phyloP scores from a whole-genome alignment of 2,329 filamentous ascomycete species.

The Periconia sp. region DNA sequence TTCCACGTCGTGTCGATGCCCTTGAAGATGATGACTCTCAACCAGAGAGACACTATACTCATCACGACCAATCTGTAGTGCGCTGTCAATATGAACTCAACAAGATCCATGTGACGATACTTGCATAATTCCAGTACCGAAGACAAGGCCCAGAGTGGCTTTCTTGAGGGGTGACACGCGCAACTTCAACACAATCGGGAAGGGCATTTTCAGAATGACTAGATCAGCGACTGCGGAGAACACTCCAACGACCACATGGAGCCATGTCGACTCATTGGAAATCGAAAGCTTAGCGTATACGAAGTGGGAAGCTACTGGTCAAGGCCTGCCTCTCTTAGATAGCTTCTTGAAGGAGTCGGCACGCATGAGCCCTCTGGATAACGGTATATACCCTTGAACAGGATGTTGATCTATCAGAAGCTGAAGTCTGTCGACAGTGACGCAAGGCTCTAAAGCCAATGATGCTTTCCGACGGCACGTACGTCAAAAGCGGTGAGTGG shows the following conservation, averaged over 20 bases:
- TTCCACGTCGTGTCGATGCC: constrained; percentile 5
- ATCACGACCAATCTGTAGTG: constrained; percentile 2
- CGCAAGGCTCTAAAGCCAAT: too few relatives aligned
- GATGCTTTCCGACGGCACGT: too few relatives aligned
- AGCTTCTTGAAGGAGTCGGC: too few relatives aligned
- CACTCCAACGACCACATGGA: constrained; percentile 1
- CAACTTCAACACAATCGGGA: constrained; percentile 4
- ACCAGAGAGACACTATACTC: constrained; percentile 2
- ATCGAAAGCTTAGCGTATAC: too few relatives aligned
- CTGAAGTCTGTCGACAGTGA: too few relatives aligned
- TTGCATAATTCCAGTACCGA: constrained; percentile 5
- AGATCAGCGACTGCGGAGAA: constrained; percentile 3
- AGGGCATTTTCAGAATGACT: constrained; percentile 2
- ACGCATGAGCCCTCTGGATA: too few relatives aligned
- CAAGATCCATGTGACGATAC: not conserved
- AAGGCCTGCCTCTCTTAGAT: too few relatives aligned
- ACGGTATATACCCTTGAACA: too few relatives aligned
- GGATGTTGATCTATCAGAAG: too few relatives aligned
- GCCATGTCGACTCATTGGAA: not conserved
- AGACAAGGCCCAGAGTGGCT: not conserved
- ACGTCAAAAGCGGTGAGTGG: too few relatives aligned
- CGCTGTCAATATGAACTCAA: not conserved
- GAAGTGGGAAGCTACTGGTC: too few relatives aligned
- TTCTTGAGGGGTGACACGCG: constrained; percentile 1
- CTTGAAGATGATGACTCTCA: constrained; percentile 5